These are phyloP conservation scores for Hypoxylon crocopeplum DNA, from an alignment of 495 filamentous ascomycete species.

Conservation along the genomic window DNA sequence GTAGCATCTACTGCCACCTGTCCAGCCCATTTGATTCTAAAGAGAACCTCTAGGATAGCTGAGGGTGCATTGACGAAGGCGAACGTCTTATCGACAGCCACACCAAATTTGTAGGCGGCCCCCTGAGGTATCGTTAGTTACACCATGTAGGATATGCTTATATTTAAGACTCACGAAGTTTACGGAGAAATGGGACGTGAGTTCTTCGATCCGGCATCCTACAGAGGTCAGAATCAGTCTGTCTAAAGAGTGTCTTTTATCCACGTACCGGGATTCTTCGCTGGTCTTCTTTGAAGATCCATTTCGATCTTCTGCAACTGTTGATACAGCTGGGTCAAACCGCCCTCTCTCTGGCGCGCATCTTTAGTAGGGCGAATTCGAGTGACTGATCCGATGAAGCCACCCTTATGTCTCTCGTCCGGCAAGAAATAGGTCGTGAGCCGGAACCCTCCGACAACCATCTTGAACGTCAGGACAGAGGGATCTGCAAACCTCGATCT, in stretches of 20 bases:
- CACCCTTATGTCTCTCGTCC: constrained; percentile 11
- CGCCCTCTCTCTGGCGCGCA: constrained; percentile 57
- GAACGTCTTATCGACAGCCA: constrained; percentile 64
- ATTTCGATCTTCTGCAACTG: constrained; percentile 66
- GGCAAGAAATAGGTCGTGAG: constrained; percentile 47
- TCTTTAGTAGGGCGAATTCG: constrained; percentile 64
- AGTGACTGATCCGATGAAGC: constrained; percentile 62
- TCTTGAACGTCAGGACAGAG: not conserved
- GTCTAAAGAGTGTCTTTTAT: not conserved
- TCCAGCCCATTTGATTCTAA: constrained; percentile 72
- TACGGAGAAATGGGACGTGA: constrained; percentile 71
- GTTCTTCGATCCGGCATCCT: constrained; percentile 51
- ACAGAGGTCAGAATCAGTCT: constrained; percentile 2
- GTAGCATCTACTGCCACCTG: constrained; percentile 48
- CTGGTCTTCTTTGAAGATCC: constrained; percentile 63
- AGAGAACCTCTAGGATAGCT: constrained; percentile 62
- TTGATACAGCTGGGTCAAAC: constrained; percentile 69
- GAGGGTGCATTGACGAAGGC: constrained; percentile 67
- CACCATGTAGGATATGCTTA: not conserved
- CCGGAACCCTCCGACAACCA: constrained; percentile 34
- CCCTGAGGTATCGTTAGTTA: constrained; percentile 59
- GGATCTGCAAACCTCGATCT: not conserved
- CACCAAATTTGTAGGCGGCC: constrained; percentile 83
- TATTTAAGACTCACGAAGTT: constrained; percentile 67
- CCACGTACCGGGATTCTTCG: constrained; percentile 41